A percentile compares a stretch with the other conserved stretches of the same genome.
Evolutionary conservation across 2,329 filamentous ascomycete species (phyloP).

Genomic region (Fusarium buxicola): DNA sequence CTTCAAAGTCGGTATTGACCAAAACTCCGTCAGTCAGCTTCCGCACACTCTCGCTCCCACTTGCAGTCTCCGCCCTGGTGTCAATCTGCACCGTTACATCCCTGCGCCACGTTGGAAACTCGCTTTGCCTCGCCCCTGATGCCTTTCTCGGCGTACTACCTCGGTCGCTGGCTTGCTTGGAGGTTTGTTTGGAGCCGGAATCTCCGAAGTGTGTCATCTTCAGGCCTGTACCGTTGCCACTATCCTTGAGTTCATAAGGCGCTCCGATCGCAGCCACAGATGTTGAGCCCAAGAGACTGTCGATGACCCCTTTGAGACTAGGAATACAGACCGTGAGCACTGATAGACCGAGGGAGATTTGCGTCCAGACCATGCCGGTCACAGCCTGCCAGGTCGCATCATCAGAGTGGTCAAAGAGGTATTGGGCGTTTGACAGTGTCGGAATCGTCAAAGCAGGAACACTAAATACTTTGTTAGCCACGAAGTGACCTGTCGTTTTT

Average conservation of each 20-base stretch:
- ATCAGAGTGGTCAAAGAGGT: slow-evolving; percentile 26
- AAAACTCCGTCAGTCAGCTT: slow-evolving; percentile 42
- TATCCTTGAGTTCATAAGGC: slow-evolving; percentile 39
- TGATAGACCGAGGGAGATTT: slow-evolving; percentile 35
- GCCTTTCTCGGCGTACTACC: slow-evolving; percentile 6
- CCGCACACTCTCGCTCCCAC: slow-evolving; percentile 39
- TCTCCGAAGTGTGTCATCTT: slow-evolving; percentile 31
- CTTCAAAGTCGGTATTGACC: slow-evolving; percentile 40
- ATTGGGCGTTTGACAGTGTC: slow-evolving; percentile 19
- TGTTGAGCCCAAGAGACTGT: slow-evolving; percentile 36
- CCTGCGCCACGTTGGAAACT: slow-evolving; percentile 29
- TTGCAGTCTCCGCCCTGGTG: slow-evolving; percentile 9
- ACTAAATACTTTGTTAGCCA: slow-evolving; percentile 12
- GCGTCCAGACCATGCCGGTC: slow-evolving; percentile 36
- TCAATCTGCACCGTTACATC: slow-evolving; percentile 16
- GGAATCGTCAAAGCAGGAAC: slow-evolving; percentile 39
- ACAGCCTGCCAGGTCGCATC: slow-evolving; percentile 36
- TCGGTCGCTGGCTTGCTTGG: slow-evolving; percentile 9
- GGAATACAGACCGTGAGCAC: slow-evolving; percentile 42
- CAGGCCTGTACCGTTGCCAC: slow-evolving; percentile 31
- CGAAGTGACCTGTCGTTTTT: not conserved
- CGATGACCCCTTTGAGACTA: slow-evolving; percentile 40
- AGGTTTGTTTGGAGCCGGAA: slow-evolving; percentile 10
- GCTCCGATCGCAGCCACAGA: slow-evolving; percentile 35
- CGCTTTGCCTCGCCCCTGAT: slow-evolving; percentile 1